A percentile compares a stretch with the other conserved stretches of the same genome.
Evolutionary conservation across 805 yeast genomes (phyloP).

Genomic region (Zygosaccharomyces pseudorouxii): DNA sequence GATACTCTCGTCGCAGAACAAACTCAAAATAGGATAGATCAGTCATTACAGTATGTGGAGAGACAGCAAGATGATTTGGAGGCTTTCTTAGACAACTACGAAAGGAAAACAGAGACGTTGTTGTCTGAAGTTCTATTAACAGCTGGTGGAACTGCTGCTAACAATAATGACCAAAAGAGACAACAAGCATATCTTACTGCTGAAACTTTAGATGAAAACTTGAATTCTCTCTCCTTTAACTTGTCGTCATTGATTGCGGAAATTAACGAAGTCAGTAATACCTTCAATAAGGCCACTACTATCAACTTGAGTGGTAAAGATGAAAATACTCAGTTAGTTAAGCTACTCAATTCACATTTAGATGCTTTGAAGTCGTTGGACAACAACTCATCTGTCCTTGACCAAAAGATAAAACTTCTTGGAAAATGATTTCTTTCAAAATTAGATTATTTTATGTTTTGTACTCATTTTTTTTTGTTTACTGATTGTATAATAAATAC

Average conservation of each 20-base stretch:
- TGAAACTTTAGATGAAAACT: constrained; percentile 72
- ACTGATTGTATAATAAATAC: background rate
- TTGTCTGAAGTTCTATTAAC: constrained; percentile 37
- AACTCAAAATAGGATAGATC: constrained; percentile 80
- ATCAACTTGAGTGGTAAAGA: constrained; percentile 35
- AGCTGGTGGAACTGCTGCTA: constrained; percentile 24
- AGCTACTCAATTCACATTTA: constrained; percentile 79
- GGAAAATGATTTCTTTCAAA: constrained; percentile 11
- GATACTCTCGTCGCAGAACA: constrained; percentile 81
- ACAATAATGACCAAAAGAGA: constrained; percentile 69
- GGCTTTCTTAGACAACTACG: constrained; percentile 73
- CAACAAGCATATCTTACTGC: constrained; percentile 87
- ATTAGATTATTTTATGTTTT: background rate
- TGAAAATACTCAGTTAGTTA: constrained; percentile 60
- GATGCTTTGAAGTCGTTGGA: constrained; percentile 88
- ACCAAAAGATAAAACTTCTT: constrained; percentile 51
- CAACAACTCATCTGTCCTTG: constrained; percentile 60
- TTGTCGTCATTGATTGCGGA: constrained; percentile 71
- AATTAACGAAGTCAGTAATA: constrained; percentile 76
- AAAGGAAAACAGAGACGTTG: constrained; percentile 40
- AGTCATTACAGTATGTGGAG: constrained; percentile 76
- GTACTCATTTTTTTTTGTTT: background rate
- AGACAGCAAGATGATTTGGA: constrained; percentile 93
- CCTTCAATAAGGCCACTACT: constrained; percentile 59
- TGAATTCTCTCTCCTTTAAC: constrained; percentile 73